Percentiles rank a stretch among this genome's conserved stretches.
Evolutionary conservation across 305 asterid species (phyloP).

Genomic region (Fraxinus floribunda): DNA sequence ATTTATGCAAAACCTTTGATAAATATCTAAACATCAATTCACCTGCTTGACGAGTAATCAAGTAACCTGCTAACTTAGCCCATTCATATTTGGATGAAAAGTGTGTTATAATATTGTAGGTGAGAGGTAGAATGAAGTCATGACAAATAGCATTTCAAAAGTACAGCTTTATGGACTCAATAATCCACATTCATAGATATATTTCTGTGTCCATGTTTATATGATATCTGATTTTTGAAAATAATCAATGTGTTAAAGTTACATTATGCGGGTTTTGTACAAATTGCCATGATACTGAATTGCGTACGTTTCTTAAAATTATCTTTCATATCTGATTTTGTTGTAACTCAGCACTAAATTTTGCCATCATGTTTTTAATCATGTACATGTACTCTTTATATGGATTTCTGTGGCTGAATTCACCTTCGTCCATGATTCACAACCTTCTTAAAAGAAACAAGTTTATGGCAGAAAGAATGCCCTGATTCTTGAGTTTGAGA

Average conservation of each 20-base stretch:
- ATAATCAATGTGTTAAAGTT: not conserved
- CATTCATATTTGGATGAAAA: not conserved
- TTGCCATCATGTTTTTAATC: not conserved
- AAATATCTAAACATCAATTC: not conserved
- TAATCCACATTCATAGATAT: not conserved
- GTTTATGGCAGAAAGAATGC: not conserved
- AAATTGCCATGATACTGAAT: not conserved
- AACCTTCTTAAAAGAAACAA: not conserved
- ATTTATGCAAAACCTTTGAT: not conserved
- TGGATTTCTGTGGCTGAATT: not conserved
- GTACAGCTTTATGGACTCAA: not conserved
- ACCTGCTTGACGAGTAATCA: not conserved
- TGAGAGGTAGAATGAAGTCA: slow-evolving; percentile 6
- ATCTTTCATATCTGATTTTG: not conserved
- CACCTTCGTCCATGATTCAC: not conserved
- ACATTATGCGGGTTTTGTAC: not conserved
- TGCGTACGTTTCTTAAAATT: not conserved
- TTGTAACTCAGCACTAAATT: not conserved
- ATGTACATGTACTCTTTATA: not conserved
- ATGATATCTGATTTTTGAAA: slow-evolving; percentile 2
- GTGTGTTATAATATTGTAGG: slow-evolving; percentile 1
- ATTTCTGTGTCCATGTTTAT: not conserved
- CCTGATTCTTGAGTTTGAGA: not conserved
- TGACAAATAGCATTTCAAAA: not conserved
- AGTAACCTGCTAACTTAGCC: not conserved